Evolutionary conservation across 768 basidiomycete species (phyloP).

Genomic region (Pholiota conissans): DNA sequence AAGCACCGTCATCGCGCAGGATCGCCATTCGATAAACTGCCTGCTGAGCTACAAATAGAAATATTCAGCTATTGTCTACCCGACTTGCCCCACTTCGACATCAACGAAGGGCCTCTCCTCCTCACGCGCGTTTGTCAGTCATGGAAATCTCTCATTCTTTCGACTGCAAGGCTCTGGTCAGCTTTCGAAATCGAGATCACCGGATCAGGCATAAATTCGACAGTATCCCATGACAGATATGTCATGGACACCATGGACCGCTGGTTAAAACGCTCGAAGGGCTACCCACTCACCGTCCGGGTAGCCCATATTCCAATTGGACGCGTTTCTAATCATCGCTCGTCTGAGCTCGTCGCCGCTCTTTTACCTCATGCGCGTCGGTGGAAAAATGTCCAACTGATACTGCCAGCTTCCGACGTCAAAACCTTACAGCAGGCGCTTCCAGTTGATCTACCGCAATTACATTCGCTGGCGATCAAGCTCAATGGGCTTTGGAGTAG

Average conservation of each 20-base stretch:
- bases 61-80: slow-evolving; percentile 43
- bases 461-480: slow-evolving; percentile 33
- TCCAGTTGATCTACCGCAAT: slow-evolving; percentile 24
- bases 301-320: slow-evolving; percentile 25
- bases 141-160: slow-evolving; percentile 40
- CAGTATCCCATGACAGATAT: slow-evolving; percentile 12
- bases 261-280: slow-evolving; percentile 40
- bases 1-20: background rate
- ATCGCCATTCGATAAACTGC: slow-evolving; percentile 35
- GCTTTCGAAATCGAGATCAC: slow-evolving; percentile 37
- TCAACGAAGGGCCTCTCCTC: slow-evolving; percentile 35
- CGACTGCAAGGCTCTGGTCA: slow-evolving; percentile 48
- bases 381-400: slow-evolving; percentile 37
- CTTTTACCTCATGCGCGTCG: slow-evolving; percentile 35
- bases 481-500: slow-evolving; percentile 24
- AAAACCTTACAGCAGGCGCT: slow-evolving; percentile 21
- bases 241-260: slow-evolving; percentile 25
- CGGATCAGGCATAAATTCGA: slow-evolving; percentile 12
- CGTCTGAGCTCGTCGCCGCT: slow-evolving; percentile 25
- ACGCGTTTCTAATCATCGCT: slow-evolving; percentile 19
- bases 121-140: slow-evolving; percentile 38
- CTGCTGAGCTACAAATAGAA: slow-evolving; percentile 45
- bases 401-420: slow-evolving; percentile 30
- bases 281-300: slow-evolving; percentile 31
- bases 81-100: slow-evolving; percentile 29